Base-by-base conservation (phyloP, 331 rosid species). In the Malus hybrid region DNA sequence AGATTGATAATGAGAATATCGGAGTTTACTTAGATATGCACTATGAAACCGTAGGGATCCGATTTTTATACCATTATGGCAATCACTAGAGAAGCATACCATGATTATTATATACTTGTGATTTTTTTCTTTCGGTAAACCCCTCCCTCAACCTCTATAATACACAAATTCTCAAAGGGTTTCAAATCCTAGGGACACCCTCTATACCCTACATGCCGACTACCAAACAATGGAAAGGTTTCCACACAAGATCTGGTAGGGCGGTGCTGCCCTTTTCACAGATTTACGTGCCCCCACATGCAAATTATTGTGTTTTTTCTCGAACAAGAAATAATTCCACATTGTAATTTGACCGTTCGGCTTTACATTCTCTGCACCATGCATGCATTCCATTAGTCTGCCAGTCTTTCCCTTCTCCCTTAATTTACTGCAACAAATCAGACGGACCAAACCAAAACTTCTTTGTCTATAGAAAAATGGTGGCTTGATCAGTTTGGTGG, bases 321-420 rank as follows among this genome's bases (percentile, higher is more conserved):
- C 5, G 20, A 5, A 5, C 18, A 71, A 72, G 15, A 19, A 22
- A 8, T 32, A 20, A 62, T 75, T 56, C 72, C 63, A 75, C 48
- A 68, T 63, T 71, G 29, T 32, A 58, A 39, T 60, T 82, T 70
- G 80, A 82, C 78, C 64, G 66, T 19, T 74, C 74, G 26, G 70
- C 65, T 7, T 14, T n/a, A 18, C 42, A 16, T 33, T 44, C 62
- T 10, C 14, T 30, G 71, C 24, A 6, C 11, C 10, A 1, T 1
- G n/a, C 19, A 18, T 52, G 18, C 60, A 55, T n/a, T 19, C 22
- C 60, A 55, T 55, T 52, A 55, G 60, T 55, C 24, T 55, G n/a
- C 60, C 10, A 14, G 15, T 39, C 52, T 56, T 60, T 75, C 12
- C 42, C 10, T 6, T 63, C 26, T 11, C 20, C 78, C 83, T 24